phyloP scores from a whole-genome alignment of 768 basidiomycete genomes.

The Russula sp. region DNA sequence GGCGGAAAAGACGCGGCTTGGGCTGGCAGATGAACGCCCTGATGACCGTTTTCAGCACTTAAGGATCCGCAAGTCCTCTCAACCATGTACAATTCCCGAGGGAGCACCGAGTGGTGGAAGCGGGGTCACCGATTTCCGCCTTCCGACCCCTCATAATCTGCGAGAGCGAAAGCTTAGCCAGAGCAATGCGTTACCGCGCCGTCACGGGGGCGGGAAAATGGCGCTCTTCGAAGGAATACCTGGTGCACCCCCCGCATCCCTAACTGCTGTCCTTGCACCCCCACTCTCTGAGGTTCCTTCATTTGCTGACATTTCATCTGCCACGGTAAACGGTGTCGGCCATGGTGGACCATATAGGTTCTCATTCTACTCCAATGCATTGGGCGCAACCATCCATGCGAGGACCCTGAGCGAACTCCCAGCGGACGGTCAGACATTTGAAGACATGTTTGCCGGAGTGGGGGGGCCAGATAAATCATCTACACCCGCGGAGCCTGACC shows the following conservation, averaged over 20 bases:
- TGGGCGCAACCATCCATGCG: conserved; percentile 93
- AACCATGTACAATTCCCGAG: conserved; percentile 27
- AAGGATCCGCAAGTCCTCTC: conserved; percentile 32
- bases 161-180: conserved; percentile 88
- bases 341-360: conserved; percentile 94
- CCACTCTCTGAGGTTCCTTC: conserved; percentile 44
- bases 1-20: conserved; percentile 63
- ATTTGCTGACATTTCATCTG: conserved; percentile 39
- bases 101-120: conserved; percentile 30
- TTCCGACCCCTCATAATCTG: conserved; percentile 51
- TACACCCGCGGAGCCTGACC: not conserved
- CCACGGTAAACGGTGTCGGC: conserved; percentile 28
- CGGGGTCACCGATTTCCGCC: conserved; percentile 29
- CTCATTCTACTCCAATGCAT: conserved; percentile 94
- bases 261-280: conserved; percentile 29
- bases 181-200: conserved; percentile 66
- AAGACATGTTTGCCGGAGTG: conserved; percentile 75
- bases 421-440: conserved; percentile 88
- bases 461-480: conserved; percentile 18
- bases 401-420: conserved; percentile 90
- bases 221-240: conserved; percentile 74
- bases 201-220: conserved; percentile 72
- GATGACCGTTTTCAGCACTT: conserved; percentile 25
- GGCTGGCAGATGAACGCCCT: conserved; percentile 47
- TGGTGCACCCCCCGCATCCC: conserved; percentile 48